Evolutionary conservation across 257 asterid genomes (phyloP).

Genomic region (Henckelia pumila): DNA sequence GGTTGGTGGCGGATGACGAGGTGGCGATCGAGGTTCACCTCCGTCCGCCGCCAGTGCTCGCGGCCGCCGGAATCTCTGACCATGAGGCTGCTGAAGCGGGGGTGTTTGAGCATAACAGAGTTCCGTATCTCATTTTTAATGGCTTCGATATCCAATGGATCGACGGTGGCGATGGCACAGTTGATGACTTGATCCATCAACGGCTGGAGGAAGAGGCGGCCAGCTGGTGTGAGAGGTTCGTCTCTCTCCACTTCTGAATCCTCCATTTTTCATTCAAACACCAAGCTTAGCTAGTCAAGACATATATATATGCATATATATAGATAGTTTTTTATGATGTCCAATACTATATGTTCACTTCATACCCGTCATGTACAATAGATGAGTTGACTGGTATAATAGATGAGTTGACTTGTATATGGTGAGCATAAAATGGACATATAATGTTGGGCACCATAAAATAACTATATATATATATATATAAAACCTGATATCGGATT

Average conservation of each 20-base stretch:
- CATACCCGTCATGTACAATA: too few relatives aligned
- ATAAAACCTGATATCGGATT: too few relatives aligned
- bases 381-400: too few relatives aligned
- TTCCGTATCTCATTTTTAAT: conserved; percentile 32
- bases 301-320: too few relatives aligned
- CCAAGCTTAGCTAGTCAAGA: too few relatives aligned
- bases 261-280: conserved; percentile 16
- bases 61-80: conserved; percentile 60
- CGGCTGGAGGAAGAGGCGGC: conserved; percentile 62
- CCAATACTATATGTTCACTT: too few relatives aligned
- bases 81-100: conserved; percentile 72
- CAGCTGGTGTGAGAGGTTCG: conserved; percentile 76
- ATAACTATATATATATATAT: too few relatives aligned
- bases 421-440: too few relatives aligned
- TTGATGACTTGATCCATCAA: conserved; percentile 47
- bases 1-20: conserved; percentile 45
- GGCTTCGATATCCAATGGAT: conserved; percentile 39
- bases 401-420: too few relatives aligned
- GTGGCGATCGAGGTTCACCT: conserved; percentile 59
- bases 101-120: conserved; percentile 60
- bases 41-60: conserved; percentile 62
- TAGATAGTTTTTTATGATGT: too few relatives aligned
- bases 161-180: conserved; percentile 37
- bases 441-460: too few relatives aligned
- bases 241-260: conserved; percentile 29